Percentiles rank a stretch among this genome's conserved stretches.
These are phyloP conservation scores for Russula olivacea DNA, from an alignment of 768 basidiomycete genomes.

Conservation along the genomic window DNA sequence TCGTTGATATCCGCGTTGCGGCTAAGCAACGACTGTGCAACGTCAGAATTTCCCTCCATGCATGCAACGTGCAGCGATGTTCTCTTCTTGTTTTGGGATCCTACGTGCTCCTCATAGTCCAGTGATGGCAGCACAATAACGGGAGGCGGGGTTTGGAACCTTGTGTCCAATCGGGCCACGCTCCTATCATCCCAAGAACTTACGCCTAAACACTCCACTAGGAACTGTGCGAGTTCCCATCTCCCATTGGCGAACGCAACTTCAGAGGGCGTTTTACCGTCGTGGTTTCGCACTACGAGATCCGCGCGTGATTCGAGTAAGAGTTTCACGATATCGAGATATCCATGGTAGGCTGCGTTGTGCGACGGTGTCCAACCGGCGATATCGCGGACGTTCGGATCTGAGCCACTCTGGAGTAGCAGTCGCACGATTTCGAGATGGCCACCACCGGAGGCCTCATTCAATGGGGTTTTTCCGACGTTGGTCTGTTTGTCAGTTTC, in stretches of 20 bases:
- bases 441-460: too few relatives aligned
- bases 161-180: neutral
- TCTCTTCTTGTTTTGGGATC: neutral
- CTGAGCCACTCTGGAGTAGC: neutral
- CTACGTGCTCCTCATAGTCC: neutral
- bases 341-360: neutral
- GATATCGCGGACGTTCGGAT: neutral
- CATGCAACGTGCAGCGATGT: neutral
- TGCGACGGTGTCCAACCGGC: neutral
- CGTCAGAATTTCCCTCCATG: neutral
- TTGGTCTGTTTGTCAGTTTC: too few relatives aligned
- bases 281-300: neutral
- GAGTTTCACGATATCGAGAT: neutral
- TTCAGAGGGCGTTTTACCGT: neutral
- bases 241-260: neutral
- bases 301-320: neutral
- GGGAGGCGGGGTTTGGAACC: too few relatives aligned
- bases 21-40: neutral
- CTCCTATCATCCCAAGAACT: too few relatives aligned
- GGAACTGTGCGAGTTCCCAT: neutral
- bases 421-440: neutral
- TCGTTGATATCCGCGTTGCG: neutral
- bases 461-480: too few relatives aligned
- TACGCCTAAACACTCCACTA: neutral
- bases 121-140: neutral